Percentiles rank a stretch among this genome's conserved stretches.
phyloP scores from a whole-genome alignment of 306 rosid genomes.

The Fragaria vesca region DNA sequence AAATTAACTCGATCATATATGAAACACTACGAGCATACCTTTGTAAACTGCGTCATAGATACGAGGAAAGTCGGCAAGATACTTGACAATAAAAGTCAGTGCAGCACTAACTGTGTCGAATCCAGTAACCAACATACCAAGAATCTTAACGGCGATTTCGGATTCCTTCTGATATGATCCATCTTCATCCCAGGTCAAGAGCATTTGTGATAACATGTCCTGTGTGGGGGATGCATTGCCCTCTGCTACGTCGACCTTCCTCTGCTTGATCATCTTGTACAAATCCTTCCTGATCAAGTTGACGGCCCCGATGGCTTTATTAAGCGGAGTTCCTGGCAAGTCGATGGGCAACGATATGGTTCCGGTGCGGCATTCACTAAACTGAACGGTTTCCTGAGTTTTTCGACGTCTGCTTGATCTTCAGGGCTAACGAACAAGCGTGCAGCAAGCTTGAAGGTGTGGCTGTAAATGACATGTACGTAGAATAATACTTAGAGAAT shows the following conservation, averaged over 20 bases:
- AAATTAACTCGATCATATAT: too few relatives aligned
- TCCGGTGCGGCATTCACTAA: slow-evolving; percentile 19
- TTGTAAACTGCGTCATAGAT: slow-evolving; percentile 43
- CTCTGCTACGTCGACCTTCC: slow-evolving; percentile 43
- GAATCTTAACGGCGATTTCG: slow-evolving; percentile 51
- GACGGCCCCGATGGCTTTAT: slow-evolving; percentile 44
- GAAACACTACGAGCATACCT: slow-evolving; percentile 21
- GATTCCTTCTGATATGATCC: slow-evolving; percentile 36
- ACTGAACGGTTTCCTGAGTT: slow-evolving; percentile 33
- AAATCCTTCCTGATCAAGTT: slow-evolving; percentile 41
- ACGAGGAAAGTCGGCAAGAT: slow-evolving; percentile 58
- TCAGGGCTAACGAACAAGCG: slow-evolving; percentile 58
- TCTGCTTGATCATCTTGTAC: slow-evolving; percentile 35
- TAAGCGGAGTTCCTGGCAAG: slow-evolving; percentile 53
- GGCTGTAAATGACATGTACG: slow-evolving; percentile 22
- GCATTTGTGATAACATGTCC: slow-evolving; percentile 68
- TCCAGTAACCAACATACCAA: slow-evolving; percentile 57
- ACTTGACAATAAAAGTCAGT: slow-evolving; percentile 59
- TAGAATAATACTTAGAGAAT: too few relatives aligned
- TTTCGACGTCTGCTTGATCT: slow-evolving; percentile 31
- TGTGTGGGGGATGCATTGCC: slow-evolving; percentile 42
- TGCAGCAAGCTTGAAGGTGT: slow-evolving; percentile 51
- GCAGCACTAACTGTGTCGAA: slow-evolving; percentile 53
- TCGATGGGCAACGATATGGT: slow-evolving; percentile 50
- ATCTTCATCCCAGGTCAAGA: slow-evolving; percentile 35